Evolutionary conservation across 192 early-diverging fungal species (phyloP).

Genomic region (Entrophospora sp.): DNA sequence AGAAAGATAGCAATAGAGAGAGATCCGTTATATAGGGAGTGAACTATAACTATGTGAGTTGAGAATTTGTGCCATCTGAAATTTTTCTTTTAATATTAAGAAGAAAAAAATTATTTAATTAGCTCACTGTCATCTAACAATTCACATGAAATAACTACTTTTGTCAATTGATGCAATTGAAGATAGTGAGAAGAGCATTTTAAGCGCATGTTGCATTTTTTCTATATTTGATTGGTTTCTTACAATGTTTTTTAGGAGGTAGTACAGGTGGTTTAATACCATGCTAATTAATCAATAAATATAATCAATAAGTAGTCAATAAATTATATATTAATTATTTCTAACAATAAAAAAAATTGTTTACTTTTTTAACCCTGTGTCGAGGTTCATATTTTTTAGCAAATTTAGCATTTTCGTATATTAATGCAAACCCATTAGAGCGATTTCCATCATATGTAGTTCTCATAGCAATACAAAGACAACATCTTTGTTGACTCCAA

Average conservation of each 20-base stretch:
- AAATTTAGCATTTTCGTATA: conserved; percentile 90
- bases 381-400: conserved; percentile 99
- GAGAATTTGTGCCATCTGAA: too few species aligned
- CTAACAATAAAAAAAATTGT: conserved; percentile 12
- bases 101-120: too few species aligned
- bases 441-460: conserved; percentile 96
- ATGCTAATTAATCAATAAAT: conserved; percentile 26
- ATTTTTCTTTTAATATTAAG: too few species aligned
- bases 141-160: too few species aligned
- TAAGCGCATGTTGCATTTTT: too few species aligned
- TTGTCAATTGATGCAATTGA: too few species aligned
- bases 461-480: conserved; percentile 93
- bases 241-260: conserved; percentile 92
- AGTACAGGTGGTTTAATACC: conserved; percentile 58
- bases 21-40: too few species aligned
- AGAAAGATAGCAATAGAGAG: too few species aligned
- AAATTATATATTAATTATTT: neutral
- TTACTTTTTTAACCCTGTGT: conserved; percentile 81
- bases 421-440: conserved; percentile 89
- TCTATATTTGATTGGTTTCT: too few species aligned
- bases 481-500: conserved; percentile 83
- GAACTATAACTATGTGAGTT: too few species aligned
- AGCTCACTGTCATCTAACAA: too few species aligned
- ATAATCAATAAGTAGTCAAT: neutral
- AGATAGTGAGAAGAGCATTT: too few species aligned